Evolutionary conservation across 106 monocot species (phyloP), one percentile per base, ranked within the genome.

Genomic region (Dendrobium officinale): DNA sequence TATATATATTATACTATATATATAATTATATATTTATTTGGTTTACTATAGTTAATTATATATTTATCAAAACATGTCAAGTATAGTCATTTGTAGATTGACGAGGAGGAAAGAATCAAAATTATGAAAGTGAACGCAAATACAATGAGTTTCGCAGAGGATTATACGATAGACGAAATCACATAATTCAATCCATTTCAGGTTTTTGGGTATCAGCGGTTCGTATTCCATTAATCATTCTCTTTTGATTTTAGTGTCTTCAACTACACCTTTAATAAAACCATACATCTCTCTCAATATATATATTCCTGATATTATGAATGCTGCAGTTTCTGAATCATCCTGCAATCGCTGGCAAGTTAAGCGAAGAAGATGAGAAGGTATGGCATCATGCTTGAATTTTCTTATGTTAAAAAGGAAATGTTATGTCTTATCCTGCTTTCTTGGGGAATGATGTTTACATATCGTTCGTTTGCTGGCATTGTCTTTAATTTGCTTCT

Each of bases 121-220:
- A 91, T 96, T 80, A 80, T 91, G 87, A 93, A 96, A 85, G 91
- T 96, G 59, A 92, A 77, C 93, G 91, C 84, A 93, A 93, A 79
- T 96, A 93, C 79, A 96, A 91, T 84, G 96, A 91, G 82, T 82
- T 93, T 48, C 91, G 96, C 19, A 86, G 88, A 84, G 93, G 91
- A 67, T 89, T 96, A 55, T 96, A 96, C 45, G 51, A 45, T 15
- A 91, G 26, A 49, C 73, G 93, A 55, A 85, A 85, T 86, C 85
- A 91, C 9, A 85, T 96, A 31, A 96, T 96, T 72, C 82, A 91
- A 72, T 80, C 86, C 6, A 93, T 96, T 82, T 91, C 96, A 11
- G 96, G 93, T 78, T 96, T 96, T 64, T 96, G 96, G 96, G 80
- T 96, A 47, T 91, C 93, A 84, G 96, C 93, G 85, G 96, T 96